A percentile compares a stretch with the other conserved stretches of the same genome.
phyloP scores from a whole-genome alignment of 495 filamentous ascomycete genomes.

The Tuber umbilicatum region DNA sequence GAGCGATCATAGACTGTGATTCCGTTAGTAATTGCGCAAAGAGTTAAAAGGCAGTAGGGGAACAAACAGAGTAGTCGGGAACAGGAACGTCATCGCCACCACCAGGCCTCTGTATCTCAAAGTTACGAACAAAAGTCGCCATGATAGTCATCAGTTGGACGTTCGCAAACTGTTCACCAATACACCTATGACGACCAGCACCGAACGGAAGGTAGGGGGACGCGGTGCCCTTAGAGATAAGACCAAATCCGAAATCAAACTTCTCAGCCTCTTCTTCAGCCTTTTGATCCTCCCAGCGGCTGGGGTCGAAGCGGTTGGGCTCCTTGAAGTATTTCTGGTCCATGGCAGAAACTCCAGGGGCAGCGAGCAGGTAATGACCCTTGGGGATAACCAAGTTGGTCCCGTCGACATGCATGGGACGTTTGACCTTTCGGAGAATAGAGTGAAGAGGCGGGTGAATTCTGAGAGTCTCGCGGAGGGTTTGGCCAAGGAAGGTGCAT shows the following conservation, averaged over 20 bases:
- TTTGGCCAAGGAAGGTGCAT: conserved; percentile 60
- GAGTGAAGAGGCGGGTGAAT: conserved; percentile 77
- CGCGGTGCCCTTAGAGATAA: conserved; percentile 75
- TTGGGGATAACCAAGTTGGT: conserved; percentile 73
- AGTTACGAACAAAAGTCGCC: conserved; percentile 66
- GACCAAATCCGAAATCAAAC: conserved; percentile 89
- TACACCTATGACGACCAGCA: conserved; percentile 86
- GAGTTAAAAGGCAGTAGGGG: conserved; percentile 29
- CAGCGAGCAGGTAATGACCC: conserved; percentile 67
- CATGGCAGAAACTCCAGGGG: conserved; percentile 68
- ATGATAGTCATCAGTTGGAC: conserved; percentile 81
- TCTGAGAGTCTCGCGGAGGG: conserved; percentile 74
- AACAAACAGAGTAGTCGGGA: conserved; percentile 74
- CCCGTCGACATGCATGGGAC: conserved; percentile 67
- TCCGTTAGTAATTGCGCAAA: background rate
- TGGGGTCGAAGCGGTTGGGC: conserved; percentile 74
- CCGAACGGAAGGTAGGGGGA: conserved; percentile 94
- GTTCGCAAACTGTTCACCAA: conserved; percentile 96
- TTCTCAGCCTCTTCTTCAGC: conserved; percentile 63
- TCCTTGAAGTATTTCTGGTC: conserved; percentile 72
- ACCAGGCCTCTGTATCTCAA: conserved; percentile 66
- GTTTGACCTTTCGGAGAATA: conserved; percentile 77
- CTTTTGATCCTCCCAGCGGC: conserved; percentile 67
- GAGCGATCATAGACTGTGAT: conserved; percentile 35
- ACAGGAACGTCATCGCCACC: conserved; percentile 62